phyloP scores from a whole-genome alignment of 176 grass and related monocot species.

The Aechmea fasciata region DNA sequence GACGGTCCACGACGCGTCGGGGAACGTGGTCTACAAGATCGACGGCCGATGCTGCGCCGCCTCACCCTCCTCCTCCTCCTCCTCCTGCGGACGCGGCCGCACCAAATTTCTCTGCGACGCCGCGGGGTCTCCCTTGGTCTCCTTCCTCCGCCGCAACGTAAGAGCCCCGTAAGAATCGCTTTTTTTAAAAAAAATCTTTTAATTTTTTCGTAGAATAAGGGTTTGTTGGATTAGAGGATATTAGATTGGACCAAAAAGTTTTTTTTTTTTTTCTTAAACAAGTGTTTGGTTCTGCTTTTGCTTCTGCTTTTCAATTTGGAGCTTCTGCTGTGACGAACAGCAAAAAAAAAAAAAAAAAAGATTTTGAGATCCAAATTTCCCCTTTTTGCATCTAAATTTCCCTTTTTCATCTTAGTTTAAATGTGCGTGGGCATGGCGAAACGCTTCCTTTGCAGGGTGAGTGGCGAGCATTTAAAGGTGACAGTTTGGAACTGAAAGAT shows the following conservation, averaged over 20 bases:
- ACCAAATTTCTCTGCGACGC: slow-evolving; percentile 37
- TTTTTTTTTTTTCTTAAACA: too few species aligned
- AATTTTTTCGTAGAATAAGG: neutral
- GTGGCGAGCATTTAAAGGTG: slow-evolving; percentile 68
- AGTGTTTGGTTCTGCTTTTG: too few species aligned
- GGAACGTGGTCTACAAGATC: slow-evolving; percentile 30
- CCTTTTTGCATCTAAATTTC: too few species aligned
- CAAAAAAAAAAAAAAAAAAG: too few species aligned
- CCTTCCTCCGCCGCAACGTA: slow-evolving; percentile 28
- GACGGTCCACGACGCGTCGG: slow-evolving; percentile 29
- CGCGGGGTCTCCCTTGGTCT: slow-evolving; percentile 34
- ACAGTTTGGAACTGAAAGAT: slow-evolving; percentile 40
- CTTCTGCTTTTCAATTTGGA: too few species aligned
- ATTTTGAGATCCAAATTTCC: too few species aligned
- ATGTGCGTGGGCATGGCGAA: too few species aligned
- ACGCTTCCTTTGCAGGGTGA: slow-evolving; percentile 35
- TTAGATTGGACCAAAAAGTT: too few species aligned
- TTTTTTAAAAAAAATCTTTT: neutral
- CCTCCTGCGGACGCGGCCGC: neutral
- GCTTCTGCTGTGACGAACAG: too few species aligned
- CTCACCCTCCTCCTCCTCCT: neutral
- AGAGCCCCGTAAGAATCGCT: neutral
- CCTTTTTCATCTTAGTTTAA: too few species aligned
- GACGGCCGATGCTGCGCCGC: neutral
- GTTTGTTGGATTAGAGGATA: neutral